A percentile compares a stretch with the other conserved stretches of the same genome.
Evolutionary conservation across 805 yeast genomes (phyloP).

Genomic region (Metschnikowia amazonensis): DNA sequence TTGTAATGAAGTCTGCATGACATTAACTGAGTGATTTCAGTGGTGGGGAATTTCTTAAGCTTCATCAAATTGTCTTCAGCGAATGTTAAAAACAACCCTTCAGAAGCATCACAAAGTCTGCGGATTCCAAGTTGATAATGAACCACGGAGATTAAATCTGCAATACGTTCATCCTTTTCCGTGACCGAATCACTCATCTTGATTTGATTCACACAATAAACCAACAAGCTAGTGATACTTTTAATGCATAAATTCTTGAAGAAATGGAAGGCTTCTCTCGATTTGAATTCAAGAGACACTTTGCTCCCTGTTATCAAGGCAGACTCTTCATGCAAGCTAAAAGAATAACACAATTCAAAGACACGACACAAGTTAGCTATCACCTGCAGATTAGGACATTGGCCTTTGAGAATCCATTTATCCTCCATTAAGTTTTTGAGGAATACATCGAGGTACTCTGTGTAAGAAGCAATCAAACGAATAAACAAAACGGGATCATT

Average conservation of each 20-base stretch:
- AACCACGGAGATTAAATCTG: slow-evolving; percentile 42
- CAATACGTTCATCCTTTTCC: slow-evolving; percentile 37
- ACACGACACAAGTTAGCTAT: slow-evolving; percentile 25
- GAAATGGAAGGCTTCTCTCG: slow-evolving; percentile 40
- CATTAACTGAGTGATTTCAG: slow-evolving; percentile 71
- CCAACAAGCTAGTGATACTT: slow-evolving; percentile 32
- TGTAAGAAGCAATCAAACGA: slow-evolving; percentile 50
- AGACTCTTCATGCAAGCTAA: slow-evolving; percentile 52
- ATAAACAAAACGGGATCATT: slow-evolving; percentile 44
- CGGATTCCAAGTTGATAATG: slow-evolving; percentile 74
- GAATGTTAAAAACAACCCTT: slow-evolving; percentile 59
- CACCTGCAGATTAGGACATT: slow-evolving; percentile 6
- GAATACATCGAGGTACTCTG: slow-evolving; percentile 44
- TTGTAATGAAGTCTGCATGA: slow-evolving; percentile 73
- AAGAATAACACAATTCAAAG: slow-evolving; percentile 45
- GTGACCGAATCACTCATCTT: not conserved
- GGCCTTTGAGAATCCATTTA: slow-evolving; percentile 33
- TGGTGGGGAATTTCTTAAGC: slow-evolving; percentile 48
- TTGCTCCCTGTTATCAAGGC: slow-evolving; percentile 34
- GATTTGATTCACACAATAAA: slow-evolving; percentile 30
- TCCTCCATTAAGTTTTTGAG: slow-evolving; percentile 22
- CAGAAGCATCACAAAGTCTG: slow-evolving; percentile 61
- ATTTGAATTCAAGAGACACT: slow-evolving; percentile 41
- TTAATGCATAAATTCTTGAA: slow-evolving; percentile 46
- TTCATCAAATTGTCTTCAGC: slow-evolving; percentile 52